Evolutionary conservation across 83 land plant species (phyloP).

Genomic region (Isoetes engelmannii): DNA sequence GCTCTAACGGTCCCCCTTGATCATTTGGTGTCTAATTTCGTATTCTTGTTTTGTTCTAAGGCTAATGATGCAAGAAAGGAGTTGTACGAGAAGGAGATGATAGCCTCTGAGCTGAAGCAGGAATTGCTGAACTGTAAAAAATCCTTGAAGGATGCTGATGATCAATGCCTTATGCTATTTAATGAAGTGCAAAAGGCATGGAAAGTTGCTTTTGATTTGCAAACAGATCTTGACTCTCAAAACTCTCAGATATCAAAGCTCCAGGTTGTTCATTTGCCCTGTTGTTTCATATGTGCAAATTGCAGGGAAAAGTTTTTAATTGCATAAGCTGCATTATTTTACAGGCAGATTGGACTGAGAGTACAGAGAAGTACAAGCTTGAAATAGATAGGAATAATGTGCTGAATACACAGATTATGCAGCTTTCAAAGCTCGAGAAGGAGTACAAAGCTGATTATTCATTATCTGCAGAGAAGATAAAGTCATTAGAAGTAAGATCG

Average conservation of each 20-base stretch:
- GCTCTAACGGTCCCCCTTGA: background rate
- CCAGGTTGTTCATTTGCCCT: background rate
- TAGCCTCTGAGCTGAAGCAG: slow-evolving; percentile 45
- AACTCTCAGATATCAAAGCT: background rate
- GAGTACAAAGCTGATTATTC: slow-evolving; percentile 54
- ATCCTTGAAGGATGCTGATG: slow-evolving; percentile 65
- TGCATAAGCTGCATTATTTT: background rate
- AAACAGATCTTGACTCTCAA: slow-evolving; percentile 53
- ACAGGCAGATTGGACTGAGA: slow-evolving; percentile 2
- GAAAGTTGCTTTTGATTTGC: slow-evolving; percentile 80
- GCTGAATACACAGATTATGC: slow-evolving; percentile 64
- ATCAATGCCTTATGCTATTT: slow-evolving; percentile 76
- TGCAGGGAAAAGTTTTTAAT: no score
- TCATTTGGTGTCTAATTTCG: background rate
- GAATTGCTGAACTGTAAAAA: slow-evolving; percentile 50
- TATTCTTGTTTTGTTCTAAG: slow-evolving; percentile 20
- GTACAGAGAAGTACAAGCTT: slow-evolving; percentile 42
- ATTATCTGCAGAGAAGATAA: background rate
- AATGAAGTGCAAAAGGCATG: slow-evolving; percentile 95
- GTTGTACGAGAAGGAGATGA: slow-evolving; percentile 79
- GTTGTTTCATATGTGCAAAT: no score
- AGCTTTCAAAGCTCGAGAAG: slow-evolving; percentile 64
- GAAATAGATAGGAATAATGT: slow-evolving; percentile 70
- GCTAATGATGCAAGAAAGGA: slow-evolving; percentile 89
- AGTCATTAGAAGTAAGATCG: background rate